These are phyloP conservation scores for Turnera subulata DNA, from an alignment of 345 rosid species.

Conservation along the genomic window DNA sequence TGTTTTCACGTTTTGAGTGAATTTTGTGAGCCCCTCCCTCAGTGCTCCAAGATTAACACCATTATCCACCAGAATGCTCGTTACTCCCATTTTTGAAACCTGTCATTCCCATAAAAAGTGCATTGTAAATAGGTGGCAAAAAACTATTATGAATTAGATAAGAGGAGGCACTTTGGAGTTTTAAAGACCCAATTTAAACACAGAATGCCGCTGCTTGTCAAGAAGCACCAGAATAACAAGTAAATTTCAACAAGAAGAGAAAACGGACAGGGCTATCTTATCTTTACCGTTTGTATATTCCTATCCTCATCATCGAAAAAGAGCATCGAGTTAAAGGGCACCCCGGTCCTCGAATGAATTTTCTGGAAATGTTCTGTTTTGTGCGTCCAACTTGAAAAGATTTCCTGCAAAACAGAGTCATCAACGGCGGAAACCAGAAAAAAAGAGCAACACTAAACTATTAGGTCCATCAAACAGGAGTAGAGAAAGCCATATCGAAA, in stretches of 20 bases:
- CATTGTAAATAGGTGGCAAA: neutral
- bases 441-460: neutral
- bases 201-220: no score
- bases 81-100: constrained; percentile 51
- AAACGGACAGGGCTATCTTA: neutral
- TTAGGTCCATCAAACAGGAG: no score
- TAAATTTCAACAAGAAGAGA: neutral
- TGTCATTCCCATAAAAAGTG: neutral
- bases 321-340: constrained; percentile 43
- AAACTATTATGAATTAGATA: neutral
- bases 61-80: constrained; percentile 28
- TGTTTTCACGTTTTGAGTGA: constrained; percentile 41
- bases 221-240: no score
- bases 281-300: constrained; percentile 36
- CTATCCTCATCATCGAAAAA: constrained; percentile 53
- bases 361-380: constrained; percentile 48
- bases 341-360: constrained; percentile 34
- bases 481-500: no score
- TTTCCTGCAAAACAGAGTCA: constrained; percentile 28
- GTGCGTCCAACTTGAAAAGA: constrained; percentile 44
- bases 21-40: constrained; percentile 65
- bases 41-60: constrained; percentile 78
- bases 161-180: no score
- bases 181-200: no score
- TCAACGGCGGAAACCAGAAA: neutral